These are phyloP conservation scores for Mycena haematopus DNA, from an alignment of 768 basidiomycete species.

Conservation along the genomic window DNA sequence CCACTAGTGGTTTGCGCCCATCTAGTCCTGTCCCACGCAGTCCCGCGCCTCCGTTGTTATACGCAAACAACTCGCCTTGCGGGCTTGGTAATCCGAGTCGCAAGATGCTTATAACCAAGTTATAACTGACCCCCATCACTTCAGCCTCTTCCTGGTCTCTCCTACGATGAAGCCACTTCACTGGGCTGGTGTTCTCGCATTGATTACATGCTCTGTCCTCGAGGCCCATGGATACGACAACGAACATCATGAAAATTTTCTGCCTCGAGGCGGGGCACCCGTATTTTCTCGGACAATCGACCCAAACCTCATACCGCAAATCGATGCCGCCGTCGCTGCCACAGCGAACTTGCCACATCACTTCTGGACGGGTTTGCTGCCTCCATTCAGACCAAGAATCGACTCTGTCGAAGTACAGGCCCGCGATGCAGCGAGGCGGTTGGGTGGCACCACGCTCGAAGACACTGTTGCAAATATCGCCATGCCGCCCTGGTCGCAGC, in stretches of 20 bases:
- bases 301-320: constrained; percentile 1
- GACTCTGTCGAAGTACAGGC: constrained; percentile 8
- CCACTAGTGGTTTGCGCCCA: no score
- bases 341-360: constrained; percentile 2
- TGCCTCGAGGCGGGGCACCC: no score
- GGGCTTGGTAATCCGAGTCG: no score
- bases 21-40: no score
- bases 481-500: neutral
- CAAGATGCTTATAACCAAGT: no score
- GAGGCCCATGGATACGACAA: neutral
- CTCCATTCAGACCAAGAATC: constrained; percentile 1
- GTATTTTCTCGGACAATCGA: no score
- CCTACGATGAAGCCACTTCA: neutral
- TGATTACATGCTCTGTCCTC: neutral
- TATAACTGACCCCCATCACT: no score
- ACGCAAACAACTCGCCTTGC: no score
- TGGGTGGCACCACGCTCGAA: constrained; percentile 16
- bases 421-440: constrained; percentile 1
- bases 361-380: constrained; percentile 11
- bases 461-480: neutral
- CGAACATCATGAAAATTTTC: neutral
- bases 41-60: no score
- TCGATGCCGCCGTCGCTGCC: constrained; percentile 6
- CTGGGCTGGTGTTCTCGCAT: neutral
- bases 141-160: no score